Evolutionary conservation across 2,329 filamentous ascomycete genomes (phyloP).

Genomic region (Pezicula carpinea): DNA sequence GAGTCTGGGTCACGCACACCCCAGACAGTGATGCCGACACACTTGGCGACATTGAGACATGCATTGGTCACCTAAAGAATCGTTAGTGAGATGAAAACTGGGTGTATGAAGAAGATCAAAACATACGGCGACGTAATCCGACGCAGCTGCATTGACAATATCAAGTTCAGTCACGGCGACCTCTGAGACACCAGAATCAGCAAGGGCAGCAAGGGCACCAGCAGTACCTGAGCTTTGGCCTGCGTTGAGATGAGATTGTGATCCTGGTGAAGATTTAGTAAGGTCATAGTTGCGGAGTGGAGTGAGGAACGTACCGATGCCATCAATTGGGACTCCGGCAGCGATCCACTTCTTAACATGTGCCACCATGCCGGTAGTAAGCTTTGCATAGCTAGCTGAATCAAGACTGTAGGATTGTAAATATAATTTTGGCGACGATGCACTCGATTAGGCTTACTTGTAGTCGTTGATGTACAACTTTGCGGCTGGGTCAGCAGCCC

Average conservation of each 20-base stretch:
- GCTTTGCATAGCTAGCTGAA: slow-evolving; percentile 54
- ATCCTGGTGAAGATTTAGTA: slow-evolving; percentile 22
- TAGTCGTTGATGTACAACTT: slow-evolving; percentile 76
- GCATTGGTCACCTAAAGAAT: slow-evolving; percentile 15
- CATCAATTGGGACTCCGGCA: slow-evolving; percentile 59
- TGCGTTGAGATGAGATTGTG: slow-evolving; percentile 24
- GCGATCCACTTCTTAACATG: slow-evolving; percentile 61
- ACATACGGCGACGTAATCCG: slow-evolving; percentile 31
- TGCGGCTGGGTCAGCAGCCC: slow-evolving; percentile 58
- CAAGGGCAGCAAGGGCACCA: slow-evolving; percentile 24
- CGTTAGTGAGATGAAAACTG: background rate
- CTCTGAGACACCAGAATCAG: slow-evolving; percentile 47
- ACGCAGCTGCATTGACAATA: slow-evolving; percentile 34
- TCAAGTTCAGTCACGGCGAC: slow-evolving; percentile 59
- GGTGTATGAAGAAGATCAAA: slow-evolving; percentile 29
- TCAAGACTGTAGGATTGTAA: slow-evolving; percentile 46
- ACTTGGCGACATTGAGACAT: slow-evolving; percentile 26
- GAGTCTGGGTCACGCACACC: slow-evolving; percentile 37
- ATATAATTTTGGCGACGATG: slow-evolving; percentile 50
- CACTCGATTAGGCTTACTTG: too few relatives aligned
- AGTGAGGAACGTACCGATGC: slow-evolving; percentile 39
- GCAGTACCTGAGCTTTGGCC: slow-evolving; percentile 7
- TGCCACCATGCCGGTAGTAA: slow-evolving; percentile 47
- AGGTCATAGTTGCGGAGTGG: background rate
- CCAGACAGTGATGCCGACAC: slow-evolving; percentile 31